Evolutionary conservation across 2,329 filamentous ascomycete genomes (phyloP).

Genomic region (Capronia epimyces): DNA sequence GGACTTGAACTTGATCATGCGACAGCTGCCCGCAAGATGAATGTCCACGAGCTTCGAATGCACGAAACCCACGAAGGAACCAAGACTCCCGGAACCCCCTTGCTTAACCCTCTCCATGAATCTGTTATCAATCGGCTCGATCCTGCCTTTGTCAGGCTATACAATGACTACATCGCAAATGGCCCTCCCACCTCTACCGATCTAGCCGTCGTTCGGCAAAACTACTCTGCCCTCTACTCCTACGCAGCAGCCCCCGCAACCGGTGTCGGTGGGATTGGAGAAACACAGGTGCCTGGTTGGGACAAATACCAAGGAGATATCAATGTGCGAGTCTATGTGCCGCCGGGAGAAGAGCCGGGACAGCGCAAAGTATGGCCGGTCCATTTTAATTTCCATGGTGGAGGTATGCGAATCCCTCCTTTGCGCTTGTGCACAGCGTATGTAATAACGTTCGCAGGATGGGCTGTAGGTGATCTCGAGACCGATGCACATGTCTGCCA

Average conservation of each 20-base stretch:
- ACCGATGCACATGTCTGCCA: conserved; percentile 29
- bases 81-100: conserved; percentile 11
- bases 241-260: conserved; percentile 26
- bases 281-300: conserved; percentile 27
- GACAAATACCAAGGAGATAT: conserved; percentile 28
- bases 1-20: conserved; percentile 3
- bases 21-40: conserved; percentile 12
- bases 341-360: conserved; percentile 27
- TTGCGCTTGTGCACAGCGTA: not conserved
- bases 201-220: conserved; percentile 25
- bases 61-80: conserved; percentile 7
- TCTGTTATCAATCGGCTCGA: conserved; percentile 26
- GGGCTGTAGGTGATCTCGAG: conserved; percentile 28
- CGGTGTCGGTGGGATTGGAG: conserved; percentile 28
- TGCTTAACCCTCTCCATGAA: conserved; percentile 23
- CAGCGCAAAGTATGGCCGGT: conserved; percentile 28
- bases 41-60: conserved; percentile 15
- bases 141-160: conserved; percentile 27
- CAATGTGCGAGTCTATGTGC: conserved; percentile 28
- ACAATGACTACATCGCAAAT: conserved; percentile 28
- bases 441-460: conserved; percentile 18
- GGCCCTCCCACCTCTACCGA: conserved; percentile 22
- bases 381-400: conserved; percentile 30
- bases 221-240: conserved; percentile 26
- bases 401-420: conserved; percentile 25